Evolutionary conservation across 768 basidiomycete genomes (phyloP).

Genomic region (Clitopilus passeckerianus): DNA sequence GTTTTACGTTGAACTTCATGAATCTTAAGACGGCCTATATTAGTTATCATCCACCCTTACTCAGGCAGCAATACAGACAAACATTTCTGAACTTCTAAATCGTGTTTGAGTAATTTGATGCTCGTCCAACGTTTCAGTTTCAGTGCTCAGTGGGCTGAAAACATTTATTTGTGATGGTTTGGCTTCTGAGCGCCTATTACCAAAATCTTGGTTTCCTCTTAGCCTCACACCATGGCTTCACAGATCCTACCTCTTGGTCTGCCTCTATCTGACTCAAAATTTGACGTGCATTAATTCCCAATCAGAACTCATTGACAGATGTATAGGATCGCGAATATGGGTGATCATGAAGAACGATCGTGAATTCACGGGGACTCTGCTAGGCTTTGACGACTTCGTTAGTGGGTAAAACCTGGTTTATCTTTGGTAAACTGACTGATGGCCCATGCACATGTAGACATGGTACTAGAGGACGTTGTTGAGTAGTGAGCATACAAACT

Average conservation of each 20-base stretch:
- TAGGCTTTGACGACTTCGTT: slow-evolving; percentile 99
- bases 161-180: slow-evolving; percentile 5
- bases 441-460: slow-evolving; percentile 42
- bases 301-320: slow-evolving; percentile 91
- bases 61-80: neutral
- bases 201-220: neutral
- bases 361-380: slow-evolving; percentile 91
- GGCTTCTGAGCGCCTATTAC: neutral
- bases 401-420: slow-evolving; percentile 60
- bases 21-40: slow-evolving; percentile 13
- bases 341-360: slow-evolving; percentile 98
- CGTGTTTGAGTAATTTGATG: too few species aligned
- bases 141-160: neutral
- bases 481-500: slow-evolving; percentile 71
- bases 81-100: neutral
- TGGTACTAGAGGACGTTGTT: slow-evolving; percentile 94
- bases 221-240: slow-evolving; percentile 61
- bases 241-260: slow-evolving; percentile 91
- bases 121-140: neutral
- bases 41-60: neutral
- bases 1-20: slow-evolving; percentile 1
- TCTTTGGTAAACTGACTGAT: neutral
- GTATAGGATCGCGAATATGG: slow-evolving; percentile 96
- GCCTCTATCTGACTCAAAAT: slow-evolving; percentile 4
- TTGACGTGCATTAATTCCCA: neutral